Percentiles rank a stretch among this genome's conserved stretches.
Evolutionary conservation across 768 basidiomycete species (phyloP).

Genomic region (Rhizopogon salebrosus): DNA sequence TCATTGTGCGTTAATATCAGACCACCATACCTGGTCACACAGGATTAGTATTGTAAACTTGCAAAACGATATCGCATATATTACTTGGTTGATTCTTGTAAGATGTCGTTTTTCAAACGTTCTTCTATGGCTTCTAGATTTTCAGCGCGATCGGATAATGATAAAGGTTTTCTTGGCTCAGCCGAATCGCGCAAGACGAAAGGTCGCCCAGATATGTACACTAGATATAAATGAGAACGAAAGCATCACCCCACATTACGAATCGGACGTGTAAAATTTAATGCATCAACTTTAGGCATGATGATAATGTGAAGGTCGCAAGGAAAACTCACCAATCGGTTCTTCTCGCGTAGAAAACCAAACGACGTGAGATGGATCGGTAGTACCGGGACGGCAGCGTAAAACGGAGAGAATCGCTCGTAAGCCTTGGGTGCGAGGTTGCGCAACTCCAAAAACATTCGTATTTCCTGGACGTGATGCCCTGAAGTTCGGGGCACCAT

Average conservation of each 20-base stretch:
- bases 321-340: constrained; percentile 64
- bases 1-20: constrained; percentile 93
- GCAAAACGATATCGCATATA: constrained; percentile 5
- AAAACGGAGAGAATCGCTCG: constrained; percentile 86
- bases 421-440: constrained; percentile 89
- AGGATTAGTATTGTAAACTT: constrained; percentile 4
- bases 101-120: constrained; percentile 85
- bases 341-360: constrained; percentile 99
- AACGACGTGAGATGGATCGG: constrained; percentile 68
- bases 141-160: constrained; percentile 87
- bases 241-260: background rate
- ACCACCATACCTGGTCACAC: constrained; percentile 67
- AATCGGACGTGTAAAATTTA: background rate
- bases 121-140: constrained; percentile 91
- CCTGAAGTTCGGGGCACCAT: constrained; percentile 95
- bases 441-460: constrained; percentile 93
- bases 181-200: constrained; percentile 89
- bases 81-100: constrained; percentile 75
- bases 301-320: background rate
- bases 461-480: constrained; percentile 72
- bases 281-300: background rate
- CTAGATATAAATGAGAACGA: constrained; percentile 29
- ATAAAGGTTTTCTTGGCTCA: constrained; percentile 72
- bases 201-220: constrained; percentile 87
- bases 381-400: constrained; percentile 60